A percentile compares a stretch with the other conserved stretches of the same genome.
Conservation (phyloP, 257 asterid species). For the Nicotiana benthamiana region DNA sequence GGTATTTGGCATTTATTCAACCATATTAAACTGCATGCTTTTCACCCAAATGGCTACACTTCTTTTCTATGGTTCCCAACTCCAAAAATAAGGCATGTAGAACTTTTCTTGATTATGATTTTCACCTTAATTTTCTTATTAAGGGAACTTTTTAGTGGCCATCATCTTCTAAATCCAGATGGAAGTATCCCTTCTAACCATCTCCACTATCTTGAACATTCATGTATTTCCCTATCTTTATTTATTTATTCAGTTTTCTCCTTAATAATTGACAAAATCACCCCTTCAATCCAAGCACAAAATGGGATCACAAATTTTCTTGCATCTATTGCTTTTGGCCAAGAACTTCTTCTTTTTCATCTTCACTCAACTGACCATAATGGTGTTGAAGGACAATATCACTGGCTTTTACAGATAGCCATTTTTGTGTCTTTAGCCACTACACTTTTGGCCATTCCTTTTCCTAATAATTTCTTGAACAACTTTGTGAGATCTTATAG, state of each 20-base stretch:
- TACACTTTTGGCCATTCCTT: conserved; percentile 34
- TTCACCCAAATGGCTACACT: conserved; percentile 43
- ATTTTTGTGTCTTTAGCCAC: conserved; percentile 34
- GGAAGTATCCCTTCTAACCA: conserved; percentile 41
- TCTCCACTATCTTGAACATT: conserved; percentile 67
- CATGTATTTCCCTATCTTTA: conserved; percentile 60
- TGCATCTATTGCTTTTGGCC: conserved; percentile 58
- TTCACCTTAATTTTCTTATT: conserved; percentile 26
- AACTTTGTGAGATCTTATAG: too few species aligned
- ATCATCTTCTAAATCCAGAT: conserved; percentile 34
- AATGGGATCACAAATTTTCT: conserved; percentile 40
- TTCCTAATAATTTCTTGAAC: conserved; percentile 41
- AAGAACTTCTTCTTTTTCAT: conserved; percentile 60
- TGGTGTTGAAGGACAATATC: conserved; percentile 82
- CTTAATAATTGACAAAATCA: conserved; percentile 30
- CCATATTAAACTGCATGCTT: conserved; percentile 47
- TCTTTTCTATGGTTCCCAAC: conserved; percentile 60
- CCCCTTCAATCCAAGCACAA: conserved; percentile 17
- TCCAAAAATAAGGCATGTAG: conserved; percentile 32
- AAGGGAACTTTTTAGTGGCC: conserved; percentile 39
- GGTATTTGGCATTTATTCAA: conserved; percentile 75
- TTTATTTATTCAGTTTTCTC: conserved; percentile 46
- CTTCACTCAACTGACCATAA: conserved; percentile 69
- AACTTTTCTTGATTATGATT: conserved; percentile 42
- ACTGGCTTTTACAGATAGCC: conserved; percentile 52